Percentiles rank a stretch among this genome's conserved stretches.
These are phyloP conservation scores for Linderniella brevidens DNA, from an alignment of 257 asterid species.

Conservation along the genomic window DNA sequence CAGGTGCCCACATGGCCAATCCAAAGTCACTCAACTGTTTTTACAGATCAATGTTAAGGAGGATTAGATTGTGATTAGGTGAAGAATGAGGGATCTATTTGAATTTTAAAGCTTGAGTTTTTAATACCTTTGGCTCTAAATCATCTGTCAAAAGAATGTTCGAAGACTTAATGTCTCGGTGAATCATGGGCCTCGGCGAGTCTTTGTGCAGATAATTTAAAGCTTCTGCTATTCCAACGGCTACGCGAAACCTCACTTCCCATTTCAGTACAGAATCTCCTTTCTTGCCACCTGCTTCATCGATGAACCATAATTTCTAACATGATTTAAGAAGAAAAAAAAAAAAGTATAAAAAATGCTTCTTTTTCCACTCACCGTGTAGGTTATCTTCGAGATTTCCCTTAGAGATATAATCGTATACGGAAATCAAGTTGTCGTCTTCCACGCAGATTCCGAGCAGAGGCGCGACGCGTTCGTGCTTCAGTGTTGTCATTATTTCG, in stretches of 20 bases:
- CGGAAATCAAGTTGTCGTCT: conserved; percentile 42
- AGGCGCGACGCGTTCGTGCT: conserved; percentile 44
- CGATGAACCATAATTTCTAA: too few species aligned
- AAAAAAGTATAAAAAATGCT: too few species aligned
- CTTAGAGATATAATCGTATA: conserved; percentile 41
- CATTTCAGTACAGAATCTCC: conserved; percentile 36
- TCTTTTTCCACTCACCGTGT: too few species aligned
- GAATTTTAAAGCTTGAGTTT: too few species aligned
- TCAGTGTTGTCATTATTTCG: conserved; percentile 68
- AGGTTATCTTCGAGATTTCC: conserved; percentile 79
- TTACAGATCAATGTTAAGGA: background rate
- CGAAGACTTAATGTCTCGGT: conserved; percentile 79
- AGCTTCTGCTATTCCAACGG: conserved; percentile 74
- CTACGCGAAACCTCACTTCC: conserved; percentile 62
- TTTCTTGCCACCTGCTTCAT: conserved; percentile 28
- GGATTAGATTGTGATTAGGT: background rate
- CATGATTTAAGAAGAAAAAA: too few species aligned
- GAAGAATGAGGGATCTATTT: too few species aligned
- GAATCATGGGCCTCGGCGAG: conserved; percentile 51
- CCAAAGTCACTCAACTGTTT: conserved; percentile 81
- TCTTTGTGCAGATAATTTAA: conserved; percentile 58
- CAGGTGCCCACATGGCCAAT: conserved; percentile 79
- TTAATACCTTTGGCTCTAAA: conserved; percentile 80
- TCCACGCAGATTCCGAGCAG: conserved; percentile 63
- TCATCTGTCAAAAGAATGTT: conserved; percentile 60